Conservation (phyloP, 257 asterid species). For the Anisodus acutangulus region DNA sequence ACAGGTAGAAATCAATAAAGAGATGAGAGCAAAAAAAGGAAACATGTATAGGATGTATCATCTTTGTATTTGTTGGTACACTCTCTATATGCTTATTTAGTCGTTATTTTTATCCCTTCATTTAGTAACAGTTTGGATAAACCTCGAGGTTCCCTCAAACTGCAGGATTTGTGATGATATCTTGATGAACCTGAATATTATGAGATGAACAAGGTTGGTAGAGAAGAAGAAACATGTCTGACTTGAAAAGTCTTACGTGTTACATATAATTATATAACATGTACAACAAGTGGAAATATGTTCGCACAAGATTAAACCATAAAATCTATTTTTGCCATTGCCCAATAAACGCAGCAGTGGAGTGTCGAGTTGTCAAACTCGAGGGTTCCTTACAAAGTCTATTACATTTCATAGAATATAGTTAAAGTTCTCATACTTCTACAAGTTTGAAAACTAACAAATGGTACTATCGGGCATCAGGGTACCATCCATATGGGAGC, state of each 20-base stretch:
- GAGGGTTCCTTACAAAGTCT: not conserved
- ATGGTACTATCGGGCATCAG: not conserved
- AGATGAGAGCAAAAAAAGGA: not conserved
- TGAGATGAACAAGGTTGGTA: not conserved
- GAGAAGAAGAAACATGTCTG: not conserved
- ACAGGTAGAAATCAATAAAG: not conserved
- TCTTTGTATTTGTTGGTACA: not conserved
- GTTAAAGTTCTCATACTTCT: not conserved
- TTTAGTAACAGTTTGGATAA: not conserved
- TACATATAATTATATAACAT: not conserved
- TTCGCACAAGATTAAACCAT: not conserved
- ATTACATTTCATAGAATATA: not conserved
- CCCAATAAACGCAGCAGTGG: not conserved
- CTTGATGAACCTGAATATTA: not conserved
- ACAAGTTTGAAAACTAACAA: slow-evolving; percentile 7
- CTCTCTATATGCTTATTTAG: not conserved
- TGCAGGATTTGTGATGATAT: not conserved
- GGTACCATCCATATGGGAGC: not conserved
- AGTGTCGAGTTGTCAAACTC: not conserved
- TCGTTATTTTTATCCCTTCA: not conserved
- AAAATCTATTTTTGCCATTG: not conserved
- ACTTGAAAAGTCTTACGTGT: not conserved
- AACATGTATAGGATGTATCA: not conserved
- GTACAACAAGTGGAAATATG: not conserved
- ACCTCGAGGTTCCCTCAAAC: not conserved